Conservation (phyloP, 179 eudicot species). For the Patellifolia procumbens region DNA sequence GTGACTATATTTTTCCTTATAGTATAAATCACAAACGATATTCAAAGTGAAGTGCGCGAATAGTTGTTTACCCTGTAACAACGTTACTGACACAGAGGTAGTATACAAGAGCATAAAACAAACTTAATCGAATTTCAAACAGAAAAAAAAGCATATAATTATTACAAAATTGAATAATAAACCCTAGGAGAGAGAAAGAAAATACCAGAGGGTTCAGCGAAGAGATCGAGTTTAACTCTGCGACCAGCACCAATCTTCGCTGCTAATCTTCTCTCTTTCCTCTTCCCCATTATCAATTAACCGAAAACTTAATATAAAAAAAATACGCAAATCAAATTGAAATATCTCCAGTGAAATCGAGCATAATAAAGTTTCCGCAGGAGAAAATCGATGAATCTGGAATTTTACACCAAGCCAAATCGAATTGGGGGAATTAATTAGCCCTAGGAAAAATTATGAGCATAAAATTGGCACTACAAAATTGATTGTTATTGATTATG, state of each 20-base stretch:
- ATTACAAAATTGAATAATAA: no score
- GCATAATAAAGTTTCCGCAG: no score
- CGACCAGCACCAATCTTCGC: constrained; percentile 72
- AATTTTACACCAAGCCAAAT: background rate
- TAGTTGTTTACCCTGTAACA: no score
- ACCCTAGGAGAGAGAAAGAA: constrained; percentile 15
- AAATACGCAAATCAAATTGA: background rate
- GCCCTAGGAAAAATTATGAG: background rate
- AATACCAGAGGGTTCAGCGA: constrained; percentile 96
- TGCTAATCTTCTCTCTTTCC: constrained; percentile 88
- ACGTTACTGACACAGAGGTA: no score
- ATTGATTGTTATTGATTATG: background rate
- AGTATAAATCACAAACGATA: no score
- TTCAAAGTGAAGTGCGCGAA: no score
- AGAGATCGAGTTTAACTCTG: constrained; percentile 91
- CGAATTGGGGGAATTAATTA: constrained; percentile 8
- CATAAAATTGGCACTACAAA: background rate
- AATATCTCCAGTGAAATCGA: background rate
- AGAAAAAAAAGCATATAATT: background rate
- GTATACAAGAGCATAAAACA: no score
- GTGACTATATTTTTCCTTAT: no score
- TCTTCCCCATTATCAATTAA: constrained; percentile 62
- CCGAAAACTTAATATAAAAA: background rate
- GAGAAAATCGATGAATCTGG: background rate
- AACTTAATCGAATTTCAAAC: background rate